Evolutionary conservation across 2,329 filamentous ascomycete genomes (phyloP).

Genomic region (Calonectria leucothoes): DNA sequence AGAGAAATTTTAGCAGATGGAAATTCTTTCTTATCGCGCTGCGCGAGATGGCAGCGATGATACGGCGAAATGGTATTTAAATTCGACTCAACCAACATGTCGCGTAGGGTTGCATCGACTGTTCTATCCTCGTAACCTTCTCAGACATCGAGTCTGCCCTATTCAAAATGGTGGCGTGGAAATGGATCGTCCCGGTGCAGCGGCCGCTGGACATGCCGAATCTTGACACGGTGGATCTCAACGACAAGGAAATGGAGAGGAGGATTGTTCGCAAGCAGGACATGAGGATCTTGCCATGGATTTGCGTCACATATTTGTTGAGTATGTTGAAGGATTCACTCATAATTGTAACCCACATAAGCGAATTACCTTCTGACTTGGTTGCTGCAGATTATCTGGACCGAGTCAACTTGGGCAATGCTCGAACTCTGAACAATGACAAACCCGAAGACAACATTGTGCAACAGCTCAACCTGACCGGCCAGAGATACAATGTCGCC

Average conservation of each 20-base stretch:
- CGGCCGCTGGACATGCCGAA: not conserved
- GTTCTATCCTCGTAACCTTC: not conserved
- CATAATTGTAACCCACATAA: no score
- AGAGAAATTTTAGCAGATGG: not conserved
- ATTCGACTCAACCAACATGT: not conserved
- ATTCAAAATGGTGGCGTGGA: not conserved
- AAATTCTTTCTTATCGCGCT: not conserved
- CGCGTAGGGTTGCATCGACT: not conserved
- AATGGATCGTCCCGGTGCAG: not conserved
- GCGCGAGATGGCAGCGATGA: not conserved
- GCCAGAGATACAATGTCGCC: not conserved
- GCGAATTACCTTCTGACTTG: not conserved
- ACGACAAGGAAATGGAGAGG: conserved; percentile 48
- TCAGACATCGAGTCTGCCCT: not conserved
- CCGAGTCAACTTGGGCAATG: not conserved
- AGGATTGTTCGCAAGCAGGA: conserved; percentile 49
- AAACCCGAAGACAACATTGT: not conserved
- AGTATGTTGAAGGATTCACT: no score
- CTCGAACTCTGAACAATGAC: not conserved
- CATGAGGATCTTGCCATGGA: conserved; percentile 47
- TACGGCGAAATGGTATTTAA: not conserved
- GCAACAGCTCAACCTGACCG: not conserved
- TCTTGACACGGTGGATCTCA: conserved; percentile 26
- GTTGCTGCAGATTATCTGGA: not conserved
- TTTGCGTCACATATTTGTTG: conserved; percentile 45